phyloP scores from a whole-genome alignment of 1,284 basidiomycete genomes.

The Moesziomyces parantarcticus region DNA sequence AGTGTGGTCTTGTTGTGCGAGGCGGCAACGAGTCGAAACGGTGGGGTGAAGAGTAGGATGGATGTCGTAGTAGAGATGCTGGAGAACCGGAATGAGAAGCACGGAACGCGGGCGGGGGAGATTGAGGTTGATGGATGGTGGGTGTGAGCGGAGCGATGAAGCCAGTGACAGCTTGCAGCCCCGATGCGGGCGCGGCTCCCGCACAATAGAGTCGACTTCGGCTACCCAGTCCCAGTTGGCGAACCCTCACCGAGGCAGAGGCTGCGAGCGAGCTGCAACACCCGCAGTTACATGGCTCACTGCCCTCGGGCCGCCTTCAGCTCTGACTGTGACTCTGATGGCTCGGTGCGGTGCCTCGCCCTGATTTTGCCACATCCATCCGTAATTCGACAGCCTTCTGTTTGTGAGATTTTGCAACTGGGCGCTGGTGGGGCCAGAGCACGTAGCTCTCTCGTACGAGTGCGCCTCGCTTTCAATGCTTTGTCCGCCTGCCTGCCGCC shows the following conservation, averaged over 20 bases:
- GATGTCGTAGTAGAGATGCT: not conserved
- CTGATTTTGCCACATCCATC: constrained; percentile 19
- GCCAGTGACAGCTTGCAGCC: not conserved
- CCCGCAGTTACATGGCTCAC: not conserved
- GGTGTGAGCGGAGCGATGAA: not conserved
- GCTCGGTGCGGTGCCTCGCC: not conserved
- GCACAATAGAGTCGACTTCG: not conserved
- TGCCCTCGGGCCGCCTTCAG: not conserved
- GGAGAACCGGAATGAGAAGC: not conserved
- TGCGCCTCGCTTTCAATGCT: not conserved
- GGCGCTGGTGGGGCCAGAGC: not conserved
- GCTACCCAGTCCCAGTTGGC: not conserved
- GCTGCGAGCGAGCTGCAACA: not conserved
- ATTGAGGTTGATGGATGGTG: not conserved
- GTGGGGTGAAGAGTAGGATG: not conserved
- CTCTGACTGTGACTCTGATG: not conserved
- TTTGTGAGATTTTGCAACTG: constrained; percentile 16
- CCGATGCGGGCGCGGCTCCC: not conserved
- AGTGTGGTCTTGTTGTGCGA: not conserved
- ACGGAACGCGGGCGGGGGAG: not conserved
- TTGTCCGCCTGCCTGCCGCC: too few species aligned
- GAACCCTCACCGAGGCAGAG: not conserved
- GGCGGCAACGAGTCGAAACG: not conserved
- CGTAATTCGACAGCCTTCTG: constrained; percentile 14
- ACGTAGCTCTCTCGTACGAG: not conserved